A percentile compares a stretch with the other conserved stretches of the same genome.
Conservation (phyloP, 2,329 filamentous ascomycete genomes). For the Talaromyces sp. region DNA sequence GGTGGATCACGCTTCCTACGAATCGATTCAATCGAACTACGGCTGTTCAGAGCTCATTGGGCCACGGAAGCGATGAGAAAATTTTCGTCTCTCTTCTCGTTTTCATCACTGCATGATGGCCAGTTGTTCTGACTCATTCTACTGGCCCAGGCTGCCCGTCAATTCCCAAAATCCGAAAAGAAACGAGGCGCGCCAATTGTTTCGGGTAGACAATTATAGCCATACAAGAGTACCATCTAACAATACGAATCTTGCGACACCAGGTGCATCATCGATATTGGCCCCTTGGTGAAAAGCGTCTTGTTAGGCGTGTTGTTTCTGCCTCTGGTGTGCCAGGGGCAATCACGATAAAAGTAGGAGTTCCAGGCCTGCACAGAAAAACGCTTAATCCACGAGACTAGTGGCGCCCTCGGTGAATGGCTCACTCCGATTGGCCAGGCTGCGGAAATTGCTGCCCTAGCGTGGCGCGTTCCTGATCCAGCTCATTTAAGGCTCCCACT, state of each 20-base stretch:
- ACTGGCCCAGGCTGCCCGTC: neutral
- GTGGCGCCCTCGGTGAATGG: neutral
- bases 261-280: slow-evolving; percentile 10
- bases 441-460: slow-evolving; percentile 14
- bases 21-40: neutral
- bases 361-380: neutral
- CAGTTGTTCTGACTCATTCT: slow-evolving; percentile 9
- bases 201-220: slow-evolving; percentile 5
- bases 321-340: neutral
- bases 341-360: neutral
- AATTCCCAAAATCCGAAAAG: neutral
- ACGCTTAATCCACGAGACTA: slow-evolving; percentile 4
- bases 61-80: slow-evolving; percentile 7
- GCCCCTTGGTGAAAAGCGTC: neutral
- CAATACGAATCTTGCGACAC: neutral
- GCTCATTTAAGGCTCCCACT: neutral
- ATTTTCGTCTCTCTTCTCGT: neutral
- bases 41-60: slow-evolving; percentile 1
- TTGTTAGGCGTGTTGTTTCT: neutral
- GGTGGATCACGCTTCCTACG: slow-evolving; percentile 1
- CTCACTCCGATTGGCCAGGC: neutral
- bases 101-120: neutral
- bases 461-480: slow-evolving; percentile 8
- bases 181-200: slow-evolving; percentile 1
- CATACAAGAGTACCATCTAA: too few species aligned